Percentiles rank a stretch among this genome's conserved stretches.
phyloP scores from a whole-genome alignment of 257 asterid genomes.

The Ilex aquifolium region DNA sequence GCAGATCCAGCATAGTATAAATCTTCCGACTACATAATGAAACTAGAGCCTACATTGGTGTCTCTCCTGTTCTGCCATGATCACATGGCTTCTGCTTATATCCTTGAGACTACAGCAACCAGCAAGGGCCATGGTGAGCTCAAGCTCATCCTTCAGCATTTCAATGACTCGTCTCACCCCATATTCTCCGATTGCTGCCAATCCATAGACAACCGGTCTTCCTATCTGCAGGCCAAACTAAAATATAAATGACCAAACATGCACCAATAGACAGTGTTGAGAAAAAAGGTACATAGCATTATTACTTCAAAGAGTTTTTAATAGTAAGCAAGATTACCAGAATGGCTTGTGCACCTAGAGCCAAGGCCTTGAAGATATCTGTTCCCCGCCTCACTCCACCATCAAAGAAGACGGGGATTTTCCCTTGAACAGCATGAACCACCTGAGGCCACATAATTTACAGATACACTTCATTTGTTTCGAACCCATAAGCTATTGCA shows the following conservation, averaged over 20 bases:
- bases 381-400: slow-evolving; percentile 76
- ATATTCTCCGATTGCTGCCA: slow-evolving; percentile 51
- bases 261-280: background rate
- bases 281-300: background rate
- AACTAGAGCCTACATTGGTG: slow-evolving; percentile 26
- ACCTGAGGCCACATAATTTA: slow-evolving; percentile 25
- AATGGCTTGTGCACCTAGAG: slow-evolving; percentile 69
- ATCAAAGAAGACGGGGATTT: slow-evolving; percentile 52
- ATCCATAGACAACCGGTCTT: slow-evolving; percentile 45
- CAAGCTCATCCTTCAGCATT: slow-evolving; percentile 60
- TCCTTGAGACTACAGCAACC: slow-evolving; percentile 46
- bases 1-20: too few relatives aligned
- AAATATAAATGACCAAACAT: background rate
- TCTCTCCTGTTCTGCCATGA: slow-evolving; percentile 27
- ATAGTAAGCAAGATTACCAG: slow-evolving; percentile 26
- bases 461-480: too few relatives aligned
- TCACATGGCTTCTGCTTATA: slow-evolving; percentile 42
- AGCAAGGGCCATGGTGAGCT: slow-evolving; percentile 53
- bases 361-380: slow-evolving; percentile 66
- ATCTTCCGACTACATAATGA: background rate
- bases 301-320: background rate
- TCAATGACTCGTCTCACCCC: slow-evolving; percentile 44
- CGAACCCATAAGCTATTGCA: too few relatives aligned
- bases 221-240: slow-evolving; percentile 41
- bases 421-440: slow-evolving; percentile 52